Base-by-base conservation (phyloP, 2,329 filamentous ascomycete species). In the Cryphonectria japonica region DNA sequence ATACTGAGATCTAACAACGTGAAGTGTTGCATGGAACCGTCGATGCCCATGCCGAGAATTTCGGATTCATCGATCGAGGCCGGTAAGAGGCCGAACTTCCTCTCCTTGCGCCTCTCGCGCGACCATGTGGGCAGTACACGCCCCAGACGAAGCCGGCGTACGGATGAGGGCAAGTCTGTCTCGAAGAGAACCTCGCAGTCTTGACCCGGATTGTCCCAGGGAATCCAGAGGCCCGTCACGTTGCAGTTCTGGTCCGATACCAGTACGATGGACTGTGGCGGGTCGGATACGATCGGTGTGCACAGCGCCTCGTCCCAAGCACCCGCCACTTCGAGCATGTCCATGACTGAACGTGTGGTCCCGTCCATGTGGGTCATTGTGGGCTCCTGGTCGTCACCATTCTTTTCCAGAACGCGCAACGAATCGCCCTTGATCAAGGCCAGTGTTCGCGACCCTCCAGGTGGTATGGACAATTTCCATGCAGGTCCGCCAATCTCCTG, bases 11-110 rank as follows among this genome's bases (percentile, higher is more conserved):
- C 82, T 0, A 98, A 81, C 19, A 95, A 81, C 0, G 87, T 87
- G 75, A 98, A 91, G 69, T 92, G 88, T 73, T 88, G 88, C 34
- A 95, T 76, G 0, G 90, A 89, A 1, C 93, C 93, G 76, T 93
- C 89, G 46, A 94, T 85, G 8, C 87, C 88, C 8, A 91, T 83
- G 0, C 92, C 93, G 46, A 95, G 78, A 70, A 89, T 81, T 72
- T 89, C 87, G 5, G 82, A 80, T 8, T 81, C 83, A 60, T 85
- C 83, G 3, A 78, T 73, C 1, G 82, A 82, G 73, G 80, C 84
- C 5, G 80, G 77, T 4, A 87, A 74, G 7, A 79, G 78, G 9
- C 84, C 84, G 73, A 83, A 88, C 16, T 78, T 81, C 26, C 78
- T 78, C 14, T 69, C 52, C 62, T 78, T 76, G 75, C 60, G 78